Evolutionary conservation across 768 basidiomycete species (phyloP).

Genomic region (Pleurotus salmoneostramineus): DNA sequence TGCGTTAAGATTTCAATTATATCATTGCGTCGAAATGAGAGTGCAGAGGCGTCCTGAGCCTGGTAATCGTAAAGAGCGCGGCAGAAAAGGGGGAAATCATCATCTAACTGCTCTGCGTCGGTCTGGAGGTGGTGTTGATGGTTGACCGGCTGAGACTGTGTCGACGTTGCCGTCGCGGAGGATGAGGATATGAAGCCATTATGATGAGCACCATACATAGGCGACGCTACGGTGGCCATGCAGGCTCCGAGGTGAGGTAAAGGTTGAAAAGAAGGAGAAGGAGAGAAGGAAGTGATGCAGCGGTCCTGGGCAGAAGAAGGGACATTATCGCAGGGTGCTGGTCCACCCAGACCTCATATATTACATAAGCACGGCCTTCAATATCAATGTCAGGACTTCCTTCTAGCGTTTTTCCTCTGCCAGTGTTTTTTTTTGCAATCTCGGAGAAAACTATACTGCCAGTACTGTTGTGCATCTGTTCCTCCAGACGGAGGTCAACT

Average conservation of each 20-base stretch:
- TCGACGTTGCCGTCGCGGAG: slow-evolving; percentile 11
- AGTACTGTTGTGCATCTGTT: no score
- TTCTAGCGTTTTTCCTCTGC: neutral
- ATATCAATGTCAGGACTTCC: neutral
- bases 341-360: slow-evolving; percentile 1
- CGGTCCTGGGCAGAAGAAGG: neutral
- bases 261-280: neutral
- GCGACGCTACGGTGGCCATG: slow-evolving; percentile 28
- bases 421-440: neutral
- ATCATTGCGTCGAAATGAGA: slow-evolving; percentile 84
- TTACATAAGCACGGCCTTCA: neutral
- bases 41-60: slow-evolving; percentile 82
- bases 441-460: no score
- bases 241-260: neutral
- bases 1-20: slow-evolving; percentile 92
- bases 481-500: no score
- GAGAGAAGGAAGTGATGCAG: neutral
- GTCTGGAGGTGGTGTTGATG: slow-evolving; percentile 29
- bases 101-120: slow-evolving; percentile 50
- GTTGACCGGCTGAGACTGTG: slow-evolving; percentile 19
- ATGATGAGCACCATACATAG: slow-evolving; percentile 20
- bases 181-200: slow-evolving; percentile 9
- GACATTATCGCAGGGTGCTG: neutral
- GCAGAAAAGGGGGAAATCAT: slow-evolving; percentile 69
- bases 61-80: slow-evolving; percentile 90